Conservation (phyloP, 164 flowering plant species). For the Echeveria elegans region DNA sequence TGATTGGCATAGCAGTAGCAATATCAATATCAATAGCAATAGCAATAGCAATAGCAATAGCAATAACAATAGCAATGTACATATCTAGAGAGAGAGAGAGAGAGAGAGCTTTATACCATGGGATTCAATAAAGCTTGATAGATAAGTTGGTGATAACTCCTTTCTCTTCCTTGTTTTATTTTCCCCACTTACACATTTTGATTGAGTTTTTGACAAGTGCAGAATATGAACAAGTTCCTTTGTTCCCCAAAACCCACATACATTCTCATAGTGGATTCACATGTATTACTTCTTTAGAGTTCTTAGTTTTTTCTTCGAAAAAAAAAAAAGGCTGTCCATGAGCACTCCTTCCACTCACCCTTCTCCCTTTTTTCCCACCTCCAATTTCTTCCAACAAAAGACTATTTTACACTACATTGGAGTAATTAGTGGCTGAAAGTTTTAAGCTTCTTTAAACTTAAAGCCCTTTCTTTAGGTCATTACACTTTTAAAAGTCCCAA, state of each 20-base stretch:
- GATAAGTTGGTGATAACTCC: conserved; percentile 2
- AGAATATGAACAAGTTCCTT: conserved; percentile 7
- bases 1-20: background rate
- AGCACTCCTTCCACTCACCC: background rate
- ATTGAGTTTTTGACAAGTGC: conserved; percentile 6
- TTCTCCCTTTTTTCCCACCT: background rate
- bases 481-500: background rate
- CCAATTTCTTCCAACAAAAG: background rate
- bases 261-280: background rate
- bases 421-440: background rate
- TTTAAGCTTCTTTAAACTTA: conserved; percentile 1
- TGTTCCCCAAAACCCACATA: background rate
- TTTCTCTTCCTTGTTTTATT: background rate
- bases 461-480: background rate
- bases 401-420: conserved; percentile 2
- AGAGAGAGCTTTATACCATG: conserved; percentile 1
- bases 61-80: background rate
- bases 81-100: too few relatives aligned
- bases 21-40: background rate
- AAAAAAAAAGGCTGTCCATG: background rate
- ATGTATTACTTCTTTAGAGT: background rate
- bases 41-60: background rate
- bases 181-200: background rate
- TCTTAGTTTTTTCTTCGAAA: background rate
- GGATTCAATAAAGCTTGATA: background rate